Evolutionary conservation across 2,329 filamentous ascomycete genomes (phyloP), one percentile per base, ranked within the genome.

Genomic region (Exophiala aquamarina): DNA sequence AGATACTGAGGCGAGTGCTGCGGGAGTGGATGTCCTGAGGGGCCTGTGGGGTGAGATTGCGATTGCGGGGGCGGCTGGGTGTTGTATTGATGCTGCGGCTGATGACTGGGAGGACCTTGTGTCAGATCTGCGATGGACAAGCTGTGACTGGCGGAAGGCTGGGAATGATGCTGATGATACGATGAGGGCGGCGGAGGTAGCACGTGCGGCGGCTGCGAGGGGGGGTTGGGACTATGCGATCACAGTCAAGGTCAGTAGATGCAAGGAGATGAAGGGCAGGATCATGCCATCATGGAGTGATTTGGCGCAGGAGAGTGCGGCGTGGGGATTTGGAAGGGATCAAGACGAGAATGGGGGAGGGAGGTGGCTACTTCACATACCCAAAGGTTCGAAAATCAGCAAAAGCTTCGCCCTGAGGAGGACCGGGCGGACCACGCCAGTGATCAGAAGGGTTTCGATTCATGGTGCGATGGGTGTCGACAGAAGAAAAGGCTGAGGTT

Each of bases 121-220:
- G 70, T 73, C 55, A 74, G 54, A 54, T 74, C 71, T 48, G 71
- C 70, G 47, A 74, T 70, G 28, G 71, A 71, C 35, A 74, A 64
- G 21, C 68, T 72, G 45, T 73, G 71, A n/a, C 68, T 66, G 37
- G 21, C 45, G 29, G 69, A 64, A 11, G 68, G 60, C 54, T 72
- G 70, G 32, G 55, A 54, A 61, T 64, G 44, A 56, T 63, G 42
- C 66, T 64, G 52, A 41, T 58, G 54, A 41, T 56, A 57, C 18
- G 52, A 49, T 4, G 48, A 42, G 4, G 59, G 45, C 13, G 58
- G 58, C 14, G 59, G 59, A 46, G 55, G 57, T 11, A 61, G 43
- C 8, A 59, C 57, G 42, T 59, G 55, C 23, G 48, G 43, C 13
- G 50, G 48, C 44, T 73, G 70, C 49, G 70, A 70, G 13, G 70